Conservation (phyloP, 2,329 filamentous ascomycete species). For the Byssochlamys sp. region DNA sequence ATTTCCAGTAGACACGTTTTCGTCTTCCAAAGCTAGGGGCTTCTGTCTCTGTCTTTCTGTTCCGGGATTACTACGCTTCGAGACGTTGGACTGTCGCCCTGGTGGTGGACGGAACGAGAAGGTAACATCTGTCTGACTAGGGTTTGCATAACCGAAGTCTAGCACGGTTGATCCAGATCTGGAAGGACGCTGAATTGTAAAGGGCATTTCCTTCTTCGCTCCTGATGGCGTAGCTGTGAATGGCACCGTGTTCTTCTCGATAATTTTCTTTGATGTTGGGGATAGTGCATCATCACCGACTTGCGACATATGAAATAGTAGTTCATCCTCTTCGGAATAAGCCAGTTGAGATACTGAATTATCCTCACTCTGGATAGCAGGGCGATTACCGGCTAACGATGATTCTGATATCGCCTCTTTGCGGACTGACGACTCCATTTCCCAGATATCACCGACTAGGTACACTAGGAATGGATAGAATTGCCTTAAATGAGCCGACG, state of each 20-base stretch:
- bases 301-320: conserved; percentile 10
- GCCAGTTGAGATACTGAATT: not conserved
- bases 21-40: not conserved
- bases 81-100: conserved; percentile 3
- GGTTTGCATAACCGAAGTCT: conserved; percentile 27
- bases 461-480: not conserved
- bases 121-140: conserved; percentile 12
- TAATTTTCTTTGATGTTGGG: conserved; percentile 7
- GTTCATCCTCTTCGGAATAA: not conserved
- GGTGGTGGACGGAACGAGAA: conserved; percentile 14
- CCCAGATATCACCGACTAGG: not conserved
- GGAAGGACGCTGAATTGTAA: conserved; percentile 23
- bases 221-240: conserved; percentile 2
- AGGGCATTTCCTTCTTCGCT: conserved; percentile 6
- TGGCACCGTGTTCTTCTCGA: conserved; percentile 9
- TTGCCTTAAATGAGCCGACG: too few relatives aligned
- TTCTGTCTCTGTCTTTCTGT: not conserved
- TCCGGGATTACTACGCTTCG: not conserved
- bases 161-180: conserved; percentile 19
- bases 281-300: conserved; percentile 8
- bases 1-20: not conserved
- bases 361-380: not conserved
- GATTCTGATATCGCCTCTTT: not conserved
- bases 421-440: not conserved
- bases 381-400: not conserved